A percentile compares a stretch with the other conserved stretches of the same genome.
Evolutionary conservation across 1,284 basidiomycete genomes (phyloP).

Genomic region (Apiotrichum montevideense): DNA sequence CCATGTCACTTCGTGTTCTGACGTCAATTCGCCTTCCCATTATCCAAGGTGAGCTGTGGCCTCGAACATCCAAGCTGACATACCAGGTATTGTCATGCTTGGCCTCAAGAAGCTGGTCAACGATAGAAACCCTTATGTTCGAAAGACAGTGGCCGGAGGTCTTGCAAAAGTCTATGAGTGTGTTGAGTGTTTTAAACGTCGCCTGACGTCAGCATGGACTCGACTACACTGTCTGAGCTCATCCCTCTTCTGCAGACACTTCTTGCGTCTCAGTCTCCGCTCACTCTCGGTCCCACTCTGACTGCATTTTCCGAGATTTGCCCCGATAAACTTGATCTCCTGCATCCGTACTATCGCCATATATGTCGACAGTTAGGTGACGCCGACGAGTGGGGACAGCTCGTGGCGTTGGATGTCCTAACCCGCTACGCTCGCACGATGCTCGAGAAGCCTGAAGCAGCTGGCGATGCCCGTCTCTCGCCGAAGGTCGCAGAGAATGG

Average conservation of each 20-base stretch:
- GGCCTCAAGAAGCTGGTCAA: slow-evolving; percentile 85
- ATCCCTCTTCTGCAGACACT: slow-evolving; percentile 68
- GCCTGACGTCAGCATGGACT: slow-evolving; percentile 59
- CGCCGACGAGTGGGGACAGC: slow-evolving; percentile 94
- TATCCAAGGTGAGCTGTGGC: slow-evolving; percentile 56
- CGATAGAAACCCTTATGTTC: slow-evolving; percentile 87
- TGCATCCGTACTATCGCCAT: slow-evolving; percentile 82
- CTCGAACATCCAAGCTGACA: not conserved
- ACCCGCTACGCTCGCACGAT: slow-evolving; percentile 76
- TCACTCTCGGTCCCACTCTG: slow-evolving; percentile 79
- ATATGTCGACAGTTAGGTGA: slow-evolving; percentile 79
- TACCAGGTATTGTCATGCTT: slow-evolving; percentile 64
- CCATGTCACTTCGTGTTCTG: slow-evolving; percentile 89
- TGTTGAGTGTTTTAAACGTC: slow-evolving; percentile 29
- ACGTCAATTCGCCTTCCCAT: slow-evolving; percentile 84
- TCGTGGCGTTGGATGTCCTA: slow-evolving; percentile 64
- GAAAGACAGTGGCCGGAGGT: slow-evolving; percentile 84
- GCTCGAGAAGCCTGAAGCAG: slow-evolving; percentile 62
- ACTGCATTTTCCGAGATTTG: slow-evolving; percentile 79
- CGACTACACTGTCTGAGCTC: slow-evolving; percentile 62
- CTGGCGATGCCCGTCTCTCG: slow-evolving; percentile 6
- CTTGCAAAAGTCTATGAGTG: slow-evolving; percentile 80
- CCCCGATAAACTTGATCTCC: slow-evolving; percentile 72
- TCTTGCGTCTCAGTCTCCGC: slow-evolving; percentile 73
- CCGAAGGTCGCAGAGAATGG: slow-evolving; percentile 1